Percentiles rank a stretch among this genome's conserved stretches.
Evolutionary conservation across 169 alveolate genomes (phyloP).

Genomic region (Plasmodium ovale): DNA sequence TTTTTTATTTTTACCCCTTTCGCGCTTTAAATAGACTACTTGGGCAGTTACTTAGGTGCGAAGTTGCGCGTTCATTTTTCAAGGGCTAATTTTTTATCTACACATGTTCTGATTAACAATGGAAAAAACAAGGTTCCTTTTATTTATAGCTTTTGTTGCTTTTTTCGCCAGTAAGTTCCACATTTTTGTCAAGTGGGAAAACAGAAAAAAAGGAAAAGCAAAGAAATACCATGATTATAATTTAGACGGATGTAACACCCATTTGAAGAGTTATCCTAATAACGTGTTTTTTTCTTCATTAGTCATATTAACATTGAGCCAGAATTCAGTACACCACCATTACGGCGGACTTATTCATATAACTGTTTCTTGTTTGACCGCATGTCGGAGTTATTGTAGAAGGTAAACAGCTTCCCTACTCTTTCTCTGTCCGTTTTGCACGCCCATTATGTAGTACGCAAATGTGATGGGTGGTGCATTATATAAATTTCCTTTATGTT

Average conservation of each 20-base stretch:
- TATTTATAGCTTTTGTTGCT: background rate
- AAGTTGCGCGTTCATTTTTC: background rate
- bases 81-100: background rate
- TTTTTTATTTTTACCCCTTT: background rate
- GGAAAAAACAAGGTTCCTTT: background rate
- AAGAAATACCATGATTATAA: background rate
- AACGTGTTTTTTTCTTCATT: background rate
- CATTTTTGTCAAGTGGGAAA: background rate
- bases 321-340: background rate
- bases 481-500: too few relatives aligned
- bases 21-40: background rate
- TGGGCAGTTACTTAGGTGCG: background rate
- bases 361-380: background rate
- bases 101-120: background rate
- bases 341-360: background rate
- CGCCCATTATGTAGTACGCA: too few relatives aligned
- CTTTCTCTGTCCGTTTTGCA: too few relatives aligned
- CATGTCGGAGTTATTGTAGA: background rate
- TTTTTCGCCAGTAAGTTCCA: background rate
- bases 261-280: background rate
- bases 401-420: constrained; percentile 6
- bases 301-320: background rate
- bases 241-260: background rate
- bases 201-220: background rate
- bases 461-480: constrained; percentile 9